Percentiles rank a stretch among this genome's conserved stretches.
These are phyloP conservation scores for Pythium diclinum DNA, from an alignment of 352 stramenopile species.

Conservation along the genomic window DNA sequence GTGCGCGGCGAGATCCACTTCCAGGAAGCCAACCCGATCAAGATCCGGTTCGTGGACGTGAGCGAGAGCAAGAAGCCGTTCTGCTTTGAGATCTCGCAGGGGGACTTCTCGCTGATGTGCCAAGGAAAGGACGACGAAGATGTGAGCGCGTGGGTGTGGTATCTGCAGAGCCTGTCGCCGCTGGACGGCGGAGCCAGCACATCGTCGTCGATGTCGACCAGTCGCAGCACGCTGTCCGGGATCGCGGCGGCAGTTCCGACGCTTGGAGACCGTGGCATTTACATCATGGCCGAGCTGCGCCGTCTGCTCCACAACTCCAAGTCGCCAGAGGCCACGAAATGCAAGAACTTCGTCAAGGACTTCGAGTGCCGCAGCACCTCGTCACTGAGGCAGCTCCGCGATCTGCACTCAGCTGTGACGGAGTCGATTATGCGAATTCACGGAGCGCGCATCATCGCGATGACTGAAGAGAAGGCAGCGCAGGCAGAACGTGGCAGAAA, in stretches of 20 bases:
- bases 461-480: constrained; percentile 36
- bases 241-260: constrained; percentile 19
- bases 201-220: not conserved
- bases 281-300: constrained; percentile 79
- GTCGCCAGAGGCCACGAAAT: constrained; percentile 63
- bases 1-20: constrained; percentile 75
- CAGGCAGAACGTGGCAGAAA: constrained; percentile 28
- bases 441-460: constrained; percentile 52
- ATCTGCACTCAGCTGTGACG: constrained; percentile 59
- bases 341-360: constrained; percentile 56
- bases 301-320: constrained; percentile 77
- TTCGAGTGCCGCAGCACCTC: constrained; percentile 49
- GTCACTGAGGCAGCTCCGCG: constrained; percentile 52
- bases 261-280: constrained; percentile 68
- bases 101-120: constrained; percentile 73
- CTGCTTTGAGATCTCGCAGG: constrained; percentile 76
- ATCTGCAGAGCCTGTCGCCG: constrained; percentile 67
- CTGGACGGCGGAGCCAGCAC: constrained; percentile 33
- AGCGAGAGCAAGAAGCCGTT: constrained; percentile 78
- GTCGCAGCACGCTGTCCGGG: constrained; percentile 10
- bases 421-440: constrained; percentile 67
- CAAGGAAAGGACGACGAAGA: constrained; percentile 83
- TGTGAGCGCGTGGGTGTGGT: constrained; percentile 81
- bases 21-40: constrained; percentile 55
- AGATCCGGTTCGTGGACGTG: constrained; percentile 73